Evolutionary conservation across 768 basidiomycete genomes (phyloP), one percentile per base, ranked within the genome.

Genomic region (Pleurotus ostreatus): DNA sequence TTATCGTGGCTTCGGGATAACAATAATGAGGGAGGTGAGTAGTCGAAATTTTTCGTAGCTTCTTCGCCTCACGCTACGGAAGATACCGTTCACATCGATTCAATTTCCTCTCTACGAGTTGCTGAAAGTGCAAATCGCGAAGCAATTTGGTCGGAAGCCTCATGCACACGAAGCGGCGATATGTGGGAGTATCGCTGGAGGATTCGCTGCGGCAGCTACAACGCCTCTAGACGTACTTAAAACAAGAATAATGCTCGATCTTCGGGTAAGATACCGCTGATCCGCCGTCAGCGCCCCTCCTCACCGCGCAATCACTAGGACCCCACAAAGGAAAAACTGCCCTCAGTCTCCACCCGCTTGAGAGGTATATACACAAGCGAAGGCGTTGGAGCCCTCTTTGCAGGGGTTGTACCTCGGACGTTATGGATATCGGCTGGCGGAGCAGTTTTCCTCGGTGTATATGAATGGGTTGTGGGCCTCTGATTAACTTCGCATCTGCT

Each of bases 171-270:
- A 92, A 70, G 88, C 92, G 49, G 95, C 94, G 0, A 60, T 87
- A 3, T 98, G 96, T 63, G 97, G 96, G 2, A 91, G 88, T 65
- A 75, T 96, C 46, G 90, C 97, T 0, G 97, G 97, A 6, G 96
- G 89, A 0, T 73, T 91, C 23, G 94, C 94, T 4, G 96, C 94
- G 0, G 91, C 88, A 0, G 61, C 88, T 37, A 98, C 97, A 1
- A 98, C 97, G 0, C 97, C 97, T 1, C 75, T 99, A 26, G 97
- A 99, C 65, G 97, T 98, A 2, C 79, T 97, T 34, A 99, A 99
- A 69, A 99, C 97, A 1, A 82, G 97, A 15, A 89, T 97, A 44
- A 99, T 99, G 97, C 80, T 98, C 6, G 94, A 96, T 64, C 77
- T 90, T 53, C 78, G 87, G 65, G 94, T 94, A 62, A 54, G 83